These are phyloP conservation scores for Capsicum rhomboideum DNA, from an alignment of 257 asterid genomes.

Conservation along the genomic window DNA sequence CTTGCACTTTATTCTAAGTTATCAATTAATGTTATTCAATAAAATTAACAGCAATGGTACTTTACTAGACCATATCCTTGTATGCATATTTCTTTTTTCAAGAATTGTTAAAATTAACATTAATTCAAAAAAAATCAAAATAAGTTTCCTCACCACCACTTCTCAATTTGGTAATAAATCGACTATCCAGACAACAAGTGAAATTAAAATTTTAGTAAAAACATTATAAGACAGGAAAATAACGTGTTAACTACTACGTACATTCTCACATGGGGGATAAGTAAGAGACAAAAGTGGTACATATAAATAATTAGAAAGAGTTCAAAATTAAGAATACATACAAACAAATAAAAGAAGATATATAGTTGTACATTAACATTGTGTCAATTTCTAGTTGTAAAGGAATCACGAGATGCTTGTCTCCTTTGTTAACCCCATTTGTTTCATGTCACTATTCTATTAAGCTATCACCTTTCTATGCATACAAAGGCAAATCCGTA, in stretches of 20 bases:
- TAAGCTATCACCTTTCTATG: not conserved
- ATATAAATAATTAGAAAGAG: not conserved
- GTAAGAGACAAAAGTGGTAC: not conserved
- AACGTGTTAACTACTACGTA: not conserved
- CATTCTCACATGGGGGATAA: not conserved
- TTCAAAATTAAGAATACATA: not conserved
- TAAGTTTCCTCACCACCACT: not conserved
- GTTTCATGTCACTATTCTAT: slow-evolving; percentile 1
- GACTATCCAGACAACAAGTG: not conserved
- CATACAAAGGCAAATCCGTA: not conserved
- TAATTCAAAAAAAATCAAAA: not conserved
- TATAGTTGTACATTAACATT: not conserved
- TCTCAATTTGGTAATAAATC: not conserved
- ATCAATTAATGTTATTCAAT: not conserved
- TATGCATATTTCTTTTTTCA: not conserved
- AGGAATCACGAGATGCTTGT: slow-evolving; percentile 36
- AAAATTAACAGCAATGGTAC: not conserved
- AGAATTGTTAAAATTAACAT: too few species aligned
- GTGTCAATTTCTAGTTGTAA: slow-evolving; percentile 8
- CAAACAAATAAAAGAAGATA: not conserved
- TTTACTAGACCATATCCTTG: not conserved
- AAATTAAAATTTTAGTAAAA: not conserved
- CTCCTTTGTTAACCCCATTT: slow-evolving; percentile 8
- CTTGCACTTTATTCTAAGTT: not conserved
- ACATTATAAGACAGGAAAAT: not conserved